These are phyloP conservation scores for Moesziomyces globuligerus DNA, from an alignment of 1,284 basidiomycete genomes.

Conservation along the genomic window DNA sequence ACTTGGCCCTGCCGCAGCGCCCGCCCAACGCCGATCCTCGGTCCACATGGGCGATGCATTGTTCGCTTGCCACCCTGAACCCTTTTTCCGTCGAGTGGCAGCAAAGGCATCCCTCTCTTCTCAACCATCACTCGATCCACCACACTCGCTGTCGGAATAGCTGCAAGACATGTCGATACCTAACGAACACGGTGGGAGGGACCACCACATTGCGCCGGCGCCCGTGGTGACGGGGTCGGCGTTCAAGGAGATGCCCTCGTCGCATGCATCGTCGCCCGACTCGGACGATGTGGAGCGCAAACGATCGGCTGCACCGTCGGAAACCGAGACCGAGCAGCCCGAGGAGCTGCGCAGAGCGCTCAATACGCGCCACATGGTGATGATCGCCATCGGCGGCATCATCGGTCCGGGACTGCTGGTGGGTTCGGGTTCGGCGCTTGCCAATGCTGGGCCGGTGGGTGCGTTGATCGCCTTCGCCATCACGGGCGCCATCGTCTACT, in stretches of 20 bases:
- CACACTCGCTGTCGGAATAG: not conserved
- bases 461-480: slow-evolving; percentile 51
- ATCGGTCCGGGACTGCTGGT: slow-evolving; percentile 58
- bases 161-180: slow-evolving; percentile 8
- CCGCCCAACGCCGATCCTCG: too few species aligned
- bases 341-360: slow-evolving; percentile 49
- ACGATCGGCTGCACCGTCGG: not conserved
- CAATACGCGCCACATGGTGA: slow-evolving; percentile 51
- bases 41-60: too few species aligned
- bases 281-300: slow-evolving; percentile 25
- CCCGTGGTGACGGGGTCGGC: slow-evolving; percentile 4
- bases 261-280: slow-evolving; percentile 19
- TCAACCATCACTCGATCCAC: not conserved
- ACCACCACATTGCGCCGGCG: slow-evolving; percentile 4
- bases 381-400: slow-evolving; percentile 59
- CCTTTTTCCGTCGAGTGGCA: too few species aligned
- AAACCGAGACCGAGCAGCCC: not conserved
- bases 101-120: too few species aligned
- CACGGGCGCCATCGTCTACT: slow-evolving; percentile 49
- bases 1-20: too few species aligned
- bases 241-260: slow-evolving; percentile 12
- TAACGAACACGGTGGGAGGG: slow-evolving; percentile 5
- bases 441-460: slow-evolving; percentile 46
- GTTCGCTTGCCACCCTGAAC: too few species aligned
- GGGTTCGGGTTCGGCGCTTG: slow-evolving; percentile 44